These are phyloP conservation scores for Hanseniaspora pseudoguilliermondii DNA, from an alignment of 805 yeast genomes.

Conservation along the genomic window DNA sequence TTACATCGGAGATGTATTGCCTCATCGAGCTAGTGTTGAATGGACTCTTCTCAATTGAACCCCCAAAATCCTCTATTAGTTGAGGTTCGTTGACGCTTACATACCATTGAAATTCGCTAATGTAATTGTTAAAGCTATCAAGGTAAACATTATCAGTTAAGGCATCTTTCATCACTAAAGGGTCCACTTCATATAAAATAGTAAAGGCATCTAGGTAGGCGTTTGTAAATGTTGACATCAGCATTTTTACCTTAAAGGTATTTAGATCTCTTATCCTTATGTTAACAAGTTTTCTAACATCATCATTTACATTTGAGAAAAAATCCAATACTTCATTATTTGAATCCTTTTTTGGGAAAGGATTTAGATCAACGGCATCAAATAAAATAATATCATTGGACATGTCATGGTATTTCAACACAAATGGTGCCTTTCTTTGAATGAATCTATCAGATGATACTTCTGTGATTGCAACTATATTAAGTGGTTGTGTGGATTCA, in stretches of 20 bases:
- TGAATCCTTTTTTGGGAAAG: neutral
- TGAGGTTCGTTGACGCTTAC: neutral
- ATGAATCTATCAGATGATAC: neutral
- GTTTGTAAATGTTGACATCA: neutral
- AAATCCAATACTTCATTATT: neutral
- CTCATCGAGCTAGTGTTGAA: neutral
- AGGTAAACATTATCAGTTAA: neutral
- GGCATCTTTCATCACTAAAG: neutral
- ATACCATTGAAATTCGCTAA: constrained; percentile 8
- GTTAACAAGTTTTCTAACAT: constrained; percentile 1
- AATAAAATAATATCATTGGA: constrained; percentile 1
- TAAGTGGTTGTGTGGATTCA: neutral
- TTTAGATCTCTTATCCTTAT: neutral
- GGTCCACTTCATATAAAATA: neutral
- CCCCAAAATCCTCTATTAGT: neutral
- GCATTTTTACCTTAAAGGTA: neutral
- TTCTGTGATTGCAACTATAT: neutral
- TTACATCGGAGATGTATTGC: neutral
- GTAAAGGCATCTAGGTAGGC: neutral
- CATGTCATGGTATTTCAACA: neutral
- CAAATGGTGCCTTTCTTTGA: neutral
- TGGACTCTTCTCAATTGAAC: neutral
- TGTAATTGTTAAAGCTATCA: neutral
- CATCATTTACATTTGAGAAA: neutral
- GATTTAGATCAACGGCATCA: neutral